Evolutionary conservation across 352 stramenopile genomes (phyloP).

Genomic region (Globisporangium yorkense): DNA sequence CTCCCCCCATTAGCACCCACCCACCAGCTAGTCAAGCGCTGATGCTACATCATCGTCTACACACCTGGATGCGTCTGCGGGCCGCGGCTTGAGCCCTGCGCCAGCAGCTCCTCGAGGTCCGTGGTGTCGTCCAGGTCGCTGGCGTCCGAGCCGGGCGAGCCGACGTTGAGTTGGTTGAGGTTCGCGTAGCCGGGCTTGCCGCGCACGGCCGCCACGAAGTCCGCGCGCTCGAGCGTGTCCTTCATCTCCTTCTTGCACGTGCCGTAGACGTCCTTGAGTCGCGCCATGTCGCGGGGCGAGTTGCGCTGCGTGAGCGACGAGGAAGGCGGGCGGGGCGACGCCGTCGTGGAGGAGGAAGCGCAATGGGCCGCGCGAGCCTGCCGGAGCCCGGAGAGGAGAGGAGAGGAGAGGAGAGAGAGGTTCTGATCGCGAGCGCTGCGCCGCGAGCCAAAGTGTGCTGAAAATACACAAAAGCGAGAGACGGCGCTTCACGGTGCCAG

Average conservation of each 20-base stretch:
- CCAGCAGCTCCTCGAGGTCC: conserved; percentile 74
- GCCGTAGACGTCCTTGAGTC: conserved; percentile 75
- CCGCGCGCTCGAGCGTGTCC: conserved; percentile 55
- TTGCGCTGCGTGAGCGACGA: conserved; percentile 2
- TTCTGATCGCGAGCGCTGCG: too few relatives aligned
- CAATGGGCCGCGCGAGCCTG: background rate
- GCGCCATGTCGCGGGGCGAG: conserved; percentile 28
- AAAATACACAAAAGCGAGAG: too few relatives aligned
- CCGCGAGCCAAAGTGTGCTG: too few relatives aligned
- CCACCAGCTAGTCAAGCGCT: background rate
- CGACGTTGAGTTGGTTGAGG: conserved; percentile 76
- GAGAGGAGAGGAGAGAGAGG: too few relatives aligned
- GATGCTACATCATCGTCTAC: background rate
- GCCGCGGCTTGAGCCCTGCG: conserved; percentile 61
- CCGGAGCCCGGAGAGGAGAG: too few relatives aligned
- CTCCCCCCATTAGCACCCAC: too few relatives aligned
- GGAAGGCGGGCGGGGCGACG: background rate
- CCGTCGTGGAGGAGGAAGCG: conserved; percentile 1
- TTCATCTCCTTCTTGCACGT: conserved; percentile 78
- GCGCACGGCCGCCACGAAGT: conserved; percentile 66
- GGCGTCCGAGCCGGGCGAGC: conserved; percentile 67
- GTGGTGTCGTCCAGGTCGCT: conserved; percentile 75
- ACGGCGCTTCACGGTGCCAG: too few relatives aligned
- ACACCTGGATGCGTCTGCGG: conserved; percentile 67
- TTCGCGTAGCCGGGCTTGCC: conserved; percentile 78